These are phyloP conservation scores for Solanum chilense DNA, from an alignment of 257 asterid genomes.

Conservation along the genomic window DNA sequence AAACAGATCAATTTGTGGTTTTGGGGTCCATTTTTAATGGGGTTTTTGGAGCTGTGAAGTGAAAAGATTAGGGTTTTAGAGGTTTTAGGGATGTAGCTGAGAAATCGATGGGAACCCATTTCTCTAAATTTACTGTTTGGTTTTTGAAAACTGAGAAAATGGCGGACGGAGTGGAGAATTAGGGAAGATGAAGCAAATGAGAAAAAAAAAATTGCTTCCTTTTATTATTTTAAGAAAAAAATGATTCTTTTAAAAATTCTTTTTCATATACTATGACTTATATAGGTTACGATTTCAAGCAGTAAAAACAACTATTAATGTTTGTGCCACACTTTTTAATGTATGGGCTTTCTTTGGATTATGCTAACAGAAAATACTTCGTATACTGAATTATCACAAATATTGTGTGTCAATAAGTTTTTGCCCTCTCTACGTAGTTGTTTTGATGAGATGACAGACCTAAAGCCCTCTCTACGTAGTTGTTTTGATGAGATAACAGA, in stretches of 20 bases:
- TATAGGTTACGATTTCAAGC: background rate
- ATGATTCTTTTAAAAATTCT: no score
- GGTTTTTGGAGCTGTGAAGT: background rate
- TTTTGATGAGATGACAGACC: no score
- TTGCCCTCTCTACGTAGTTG: no score
- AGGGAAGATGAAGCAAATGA: background rate
- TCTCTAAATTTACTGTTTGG: background rate
- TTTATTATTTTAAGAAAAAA: background rate
- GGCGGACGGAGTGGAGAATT: background rate
- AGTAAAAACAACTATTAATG: fast-evolving
- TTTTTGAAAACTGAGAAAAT: background rate
- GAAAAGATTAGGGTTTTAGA: background rate
- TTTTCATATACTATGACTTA: no score
- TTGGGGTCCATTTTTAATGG: background rate
- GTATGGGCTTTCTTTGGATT: fast-evolving
- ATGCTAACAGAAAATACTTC: background rate
- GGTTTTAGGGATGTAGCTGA: conserved; percentile 6
- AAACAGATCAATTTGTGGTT: background rate
- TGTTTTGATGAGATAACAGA: no score
- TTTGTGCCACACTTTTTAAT: background rate
- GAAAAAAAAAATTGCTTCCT: background rate
- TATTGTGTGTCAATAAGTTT: background rate
- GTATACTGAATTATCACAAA: no score
- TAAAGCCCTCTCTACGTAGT: no score
- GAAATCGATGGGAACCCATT: conserved; percentile 2